Base-by-base conservation (phyloP, 169 alveolate species). In the Babesia ovata region DNA sequence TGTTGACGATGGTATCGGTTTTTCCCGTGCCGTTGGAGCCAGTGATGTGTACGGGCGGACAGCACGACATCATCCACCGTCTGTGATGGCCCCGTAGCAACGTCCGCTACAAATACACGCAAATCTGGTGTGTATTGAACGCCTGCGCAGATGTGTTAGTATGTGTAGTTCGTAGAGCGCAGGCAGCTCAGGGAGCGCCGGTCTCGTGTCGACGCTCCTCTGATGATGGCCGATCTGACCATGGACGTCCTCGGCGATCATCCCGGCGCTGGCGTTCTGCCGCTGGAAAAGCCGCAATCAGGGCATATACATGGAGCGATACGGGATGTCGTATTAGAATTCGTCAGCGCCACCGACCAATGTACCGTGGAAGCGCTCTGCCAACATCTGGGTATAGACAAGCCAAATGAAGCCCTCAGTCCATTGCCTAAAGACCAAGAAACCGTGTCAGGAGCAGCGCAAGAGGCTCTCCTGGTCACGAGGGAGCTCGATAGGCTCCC, bases 21-120 rank as follows among this genome's bases (percentile, higher is more conserved):
- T 45, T 7, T 45, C 1, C 19, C 11, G 50, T 1, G 50, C 10
- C 1, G 50, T 45, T 17, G n/a, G 14, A 8, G 50, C 50, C 50
- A 17, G 39, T 28, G 24, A n/a, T 61, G 70, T 61, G 70, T 61
- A 61, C 36, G 45, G 70, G 70, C 42, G 70, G 70, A 56, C 54
- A 36, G 42, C n/a, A 17, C 50, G 50, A 45, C 50, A 16, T 45
- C 50, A 16, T 10, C 19, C 19, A 17, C 50, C 19, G 50, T 4
- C 19, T 16, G 50, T 45, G n/a, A 16, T 16, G 50, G 10, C 50
- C 19, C 50, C 50, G 50, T 4, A 17, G 4, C 19, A 7, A 16
- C 10, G 11, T 13, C 19, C 50, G 50, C 19, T 0, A 45, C 19
- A 16, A 45, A 45, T 2, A 45, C 50, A 45, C 2, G 50, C 19